phyloP scores from a whole-genome alignment of 164 flowering plant species.

The Dillenia turbinata region DNA sequence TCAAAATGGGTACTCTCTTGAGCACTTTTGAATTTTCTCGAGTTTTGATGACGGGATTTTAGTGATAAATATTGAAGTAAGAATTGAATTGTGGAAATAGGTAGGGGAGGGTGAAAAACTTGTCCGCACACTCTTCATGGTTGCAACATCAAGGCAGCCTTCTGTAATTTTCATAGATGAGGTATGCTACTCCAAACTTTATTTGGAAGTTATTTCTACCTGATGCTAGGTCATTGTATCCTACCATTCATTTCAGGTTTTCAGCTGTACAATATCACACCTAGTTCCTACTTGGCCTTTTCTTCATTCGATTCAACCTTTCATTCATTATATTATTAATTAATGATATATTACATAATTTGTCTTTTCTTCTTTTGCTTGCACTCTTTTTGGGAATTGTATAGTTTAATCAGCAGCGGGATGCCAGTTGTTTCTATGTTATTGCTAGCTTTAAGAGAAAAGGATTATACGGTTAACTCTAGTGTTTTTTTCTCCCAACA shows the following conservation, averaged over 20 bases:
- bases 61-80: neutral
- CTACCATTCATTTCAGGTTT: too few relatives aligned
- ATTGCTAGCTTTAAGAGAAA: too few relatives aligned
- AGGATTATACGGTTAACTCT: too few relatives aligned
- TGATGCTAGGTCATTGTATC: neutral
- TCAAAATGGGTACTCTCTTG: constrained; percentile 78
- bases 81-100: constrained; percentile 30
- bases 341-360: neutral
- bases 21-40: neutral
- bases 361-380: neutral
- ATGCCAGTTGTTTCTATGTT: too few relatives aligned
- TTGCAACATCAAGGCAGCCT: constrained; percentile 91
- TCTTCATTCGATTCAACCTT: neutral
- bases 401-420: too few relatives aligned
- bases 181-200: constrained; percentile 33
- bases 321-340: too few relatives aligned
- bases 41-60: neutral
- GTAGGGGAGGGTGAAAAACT: constrained; percentile 99
- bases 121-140: constrained; percentile 90
- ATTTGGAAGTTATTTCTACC: neutral
- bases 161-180: constrained; percentile 97
- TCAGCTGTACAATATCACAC: too few relatives aligned
- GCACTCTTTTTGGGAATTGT: too few relatives aligned
- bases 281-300: neutral
- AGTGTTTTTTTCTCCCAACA: constrained; percentile 15